Evolutionary conservation across 345 rosid species (phyloP).

Genomic region (Melaleuca alternifolia): DNA sequence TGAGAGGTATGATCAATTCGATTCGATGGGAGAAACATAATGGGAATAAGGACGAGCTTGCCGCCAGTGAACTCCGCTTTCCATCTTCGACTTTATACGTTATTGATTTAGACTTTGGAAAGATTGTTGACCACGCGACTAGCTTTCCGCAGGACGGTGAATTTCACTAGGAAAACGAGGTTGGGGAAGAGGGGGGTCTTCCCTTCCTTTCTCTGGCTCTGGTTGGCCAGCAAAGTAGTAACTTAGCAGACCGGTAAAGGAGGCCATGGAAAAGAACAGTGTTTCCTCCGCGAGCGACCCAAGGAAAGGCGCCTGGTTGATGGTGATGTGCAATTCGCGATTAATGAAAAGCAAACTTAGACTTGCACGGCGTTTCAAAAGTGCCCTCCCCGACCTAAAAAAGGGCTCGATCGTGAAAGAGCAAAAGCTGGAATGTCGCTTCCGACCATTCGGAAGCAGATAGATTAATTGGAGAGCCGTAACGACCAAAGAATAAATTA

Average conservation of each 20-base stretch:
- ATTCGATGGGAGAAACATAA: not conserved
- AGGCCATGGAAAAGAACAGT: not conserved
- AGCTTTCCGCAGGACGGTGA: not conserved
- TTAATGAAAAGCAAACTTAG: not conserved
- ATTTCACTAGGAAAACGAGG: not conserved
- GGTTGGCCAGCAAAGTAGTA: not conserved
- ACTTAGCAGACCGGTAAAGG: not conserved
- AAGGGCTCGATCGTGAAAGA: not conserved
- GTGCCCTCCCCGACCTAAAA: not conserved
- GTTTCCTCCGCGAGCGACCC: not conserved
- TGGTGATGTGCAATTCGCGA: not conserved
- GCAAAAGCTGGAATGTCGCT: not conserved
- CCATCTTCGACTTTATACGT: not conserved
- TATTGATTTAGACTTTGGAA: not conserved
- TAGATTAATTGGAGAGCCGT: not conserved
- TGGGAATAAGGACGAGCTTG: not conserved
- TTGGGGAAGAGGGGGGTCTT: not conserved
- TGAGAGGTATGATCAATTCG: fast-evolving
- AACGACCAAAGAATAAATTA: not conserved
- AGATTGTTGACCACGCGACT: not conserved
- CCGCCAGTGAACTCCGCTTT: not conserved
- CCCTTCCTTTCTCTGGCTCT: not conserved
- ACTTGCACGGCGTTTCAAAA: not conserved
- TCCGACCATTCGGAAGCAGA: not conserved
- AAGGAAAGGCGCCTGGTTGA: not conserved